Base-by-base conservation (phyloP, 495 filamentous ascomycete genomes). In the Aspergillus nidulans region DNA sequence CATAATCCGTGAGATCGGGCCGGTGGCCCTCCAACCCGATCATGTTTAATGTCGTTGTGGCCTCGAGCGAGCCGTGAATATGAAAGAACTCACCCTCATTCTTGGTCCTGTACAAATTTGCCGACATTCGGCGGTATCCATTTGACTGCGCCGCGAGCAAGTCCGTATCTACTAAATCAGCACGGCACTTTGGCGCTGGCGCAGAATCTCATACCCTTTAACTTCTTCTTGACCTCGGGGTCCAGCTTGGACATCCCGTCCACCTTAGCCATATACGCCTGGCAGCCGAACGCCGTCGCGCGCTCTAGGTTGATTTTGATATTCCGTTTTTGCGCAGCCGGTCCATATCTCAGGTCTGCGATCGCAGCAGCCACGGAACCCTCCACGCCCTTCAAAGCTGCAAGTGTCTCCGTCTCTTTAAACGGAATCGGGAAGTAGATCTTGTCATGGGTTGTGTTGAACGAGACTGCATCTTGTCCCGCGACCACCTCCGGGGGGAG, bases 31-130 rank as follows among this genome's bases (percentile, higher is more conserved):
- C 81, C 24, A 91, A 72, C 1, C 85, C 86, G 49, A 90, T 82
- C 86, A 89, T 90, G 45, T 81, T 72, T 49, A 90, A 70, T 3
- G 85, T 86, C 6, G 76, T 81, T 10, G 76, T 80, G 16, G 88
- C 87, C 54, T 89, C 85, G 10, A 91, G 66, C 1, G 87, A 90
- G 25, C 88, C 87, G 66, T 91, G 88, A 52, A 90, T 87, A 63
- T 92, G 88, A 63, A 85, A 91, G 63, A 78, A 92, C 60, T 85
- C 77, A 41, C 76, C 80, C 23, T 69, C 73, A 45, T 76, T 79
- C 63, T 82, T 85, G 5, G 87, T 90, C 55, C 79, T 77, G 71
- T 90, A 92, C 12, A 90, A 70, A 65, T 89, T 89, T 13, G 87
- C 87, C 23, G 87, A 88, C 59, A 90, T 77, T 34, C 87, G 81